These are phyloP conservation scores for Allium cepa DNA, from an alignment of 106 monocot species.

Conservation along the genomic window DNA sequence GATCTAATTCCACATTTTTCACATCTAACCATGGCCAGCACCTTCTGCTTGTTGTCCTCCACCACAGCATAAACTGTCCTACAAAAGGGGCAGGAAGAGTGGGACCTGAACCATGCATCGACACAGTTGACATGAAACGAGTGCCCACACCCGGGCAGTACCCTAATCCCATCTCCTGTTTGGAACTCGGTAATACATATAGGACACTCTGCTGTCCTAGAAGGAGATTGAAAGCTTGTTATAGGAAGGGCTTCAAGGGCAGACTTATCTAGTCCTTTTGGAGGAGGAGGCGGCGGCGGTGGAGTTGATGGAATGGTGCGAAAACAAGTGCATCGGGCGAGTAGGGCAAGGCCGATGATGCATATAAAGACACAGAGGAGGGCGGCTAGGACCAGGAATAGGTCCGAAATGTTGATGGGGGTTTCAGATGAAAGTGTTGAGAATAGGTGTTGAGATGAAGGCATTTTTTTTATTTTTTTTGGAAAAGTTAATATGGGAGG, in stretches of 20 bases:
- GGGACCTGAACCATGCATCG: constrained; percentile 15
- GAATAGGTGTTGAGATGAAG: background rate
- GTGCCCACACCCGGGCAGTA: constrained; percentile 20
- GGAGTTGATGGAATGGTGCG: background rate
- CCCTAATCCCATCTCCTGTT: constrained; percentile 11
- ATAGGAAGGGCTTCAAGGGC: constrained; percentile 7
- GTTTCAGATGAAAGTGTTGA: no score
- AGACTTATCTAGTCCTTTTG: constrained; percentile 15
- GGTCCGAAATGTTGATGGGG: constrained; percentile 1
- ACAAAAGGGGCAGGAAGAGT: constrained; percentile 22
- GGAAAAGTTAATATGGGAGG: background rate
- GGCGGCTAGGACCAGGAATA: constrained; percentile 15
- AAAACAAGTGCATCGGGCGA: constrained; percentile 17
- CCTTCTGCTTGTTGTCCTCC: no score
- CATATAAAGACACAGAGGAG: constrained; percentile 20
- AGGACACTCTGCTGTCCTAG: background rate
- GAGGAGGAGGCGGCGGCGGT: background rate
- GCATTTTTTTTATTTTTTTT: background rate
- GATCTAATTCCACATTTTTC: constrained; percentile 1
- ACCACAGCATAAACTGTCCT: constrained; percentile 2
- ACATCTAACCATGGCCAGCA: background rate
- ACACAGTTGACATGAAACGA: constrained; percentile 19
- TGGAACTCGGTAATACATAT: constrained; percentile 19
- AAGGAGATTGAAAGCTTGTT: background rate
- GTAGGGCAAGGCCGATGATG: constrained; percentile 14